A percentile compares a stretch with the other conserved stretches of the same genome.
Evolutionary conservation across 176 grass and related monocot genomes (phyloP).

Genomic region (Cocos nucifera): DNA sequence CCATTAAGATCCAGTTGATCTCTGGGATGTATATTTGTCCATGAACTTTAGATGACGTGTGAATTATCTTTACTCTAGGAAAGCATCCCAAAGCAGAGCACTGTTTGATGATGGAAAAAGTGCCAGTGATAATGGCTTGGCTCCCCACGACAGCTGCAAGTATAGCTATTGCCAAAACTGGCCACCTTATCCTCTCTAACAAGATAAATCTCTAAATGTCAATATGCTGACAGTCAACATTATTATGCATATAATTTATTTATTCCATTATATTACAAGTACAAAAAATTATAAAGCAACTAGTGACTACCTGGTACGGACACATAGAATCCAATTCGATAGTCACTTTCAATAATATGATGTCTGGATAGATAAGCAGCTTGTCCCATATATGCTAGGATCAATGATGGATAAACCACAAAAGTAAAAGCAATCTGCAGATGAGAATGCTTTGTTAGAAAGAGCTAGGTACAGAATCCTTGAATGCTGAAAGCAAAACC

Average conservation of each 20-base stretch:
- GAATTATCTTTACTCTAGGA: conserved; percentile 80
- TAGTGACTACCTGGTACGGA: conserved; percentile 73
- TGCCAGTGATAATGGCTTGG: conserved; percentile 86
- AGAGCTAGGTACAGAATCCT: too few species aligned
- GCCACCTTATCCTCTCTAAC: conserved; percentile 92
- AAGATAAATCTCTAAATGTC: conserved; percentile 22
- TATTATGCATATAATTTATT: background rate
- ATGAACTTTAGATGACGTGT: conserved; percentile 72
- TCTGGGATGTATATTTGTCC: conserved; percentile 96
- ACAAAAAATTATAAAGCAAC: too few species aligned
- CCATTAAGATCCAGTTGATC: conserved; percentile 95
- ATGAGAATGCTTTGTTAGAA: background rate
- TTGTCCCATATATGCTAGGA: conserved; percentile 97
- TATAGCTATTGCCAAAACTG: conserved; percentile 75
- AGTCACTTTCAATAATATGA: conserved; percentile 51
- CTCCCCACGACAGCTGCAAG: conserved; percentile 70
- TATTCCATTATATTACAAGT: too few species aligned
- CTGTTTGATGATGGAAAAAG: conserved; percentile 94
- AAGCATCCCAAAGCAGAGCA: conserved; percentile 76
- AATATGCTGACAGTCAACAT: background rate
- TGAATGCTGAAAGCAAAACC: too few species aligned
- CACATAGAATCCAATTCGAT: conserved; percentile 85
- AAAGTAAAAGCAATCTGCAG: conserved; percentile 82
- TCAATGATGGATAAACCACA: conserved; percentile 70
- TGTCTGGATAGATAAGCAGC: conserved; percentile 90